A percentile compares a stretch with the other conserved stretches of the same genome.
phyloP scores from a whole-genome alignment of 768 basidiomycete genomes.

The Basidioascus undulatus region DNA sequence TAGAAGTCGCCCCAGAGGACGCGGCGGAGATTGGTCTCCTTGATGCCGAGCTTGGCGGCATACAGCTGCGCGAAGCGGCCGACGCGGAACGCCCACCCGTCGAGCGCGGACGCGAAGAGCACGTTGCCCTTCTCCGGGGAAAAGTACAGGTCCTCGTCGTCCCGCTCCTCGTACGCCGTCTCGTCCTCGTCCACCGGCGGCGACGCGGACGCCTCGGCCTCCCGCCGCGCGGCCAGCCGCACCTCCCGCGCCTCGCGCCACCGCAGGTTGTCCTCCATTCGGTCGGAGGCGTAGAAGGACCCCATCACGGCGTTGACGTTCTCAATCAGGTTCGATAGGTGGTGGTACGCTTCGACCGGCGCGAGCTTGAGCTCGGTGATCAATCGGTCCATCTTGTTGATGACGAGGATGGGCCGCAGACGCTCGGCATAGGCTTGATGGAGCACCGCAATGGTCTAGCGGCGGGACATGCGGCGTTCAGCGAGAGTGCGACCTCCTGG shows the following conservation, averaged over 20 bases:
- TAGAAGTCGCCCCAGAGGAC: constrained; percentile 97
- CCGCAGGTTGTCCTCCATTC: constrained; percentile 87
- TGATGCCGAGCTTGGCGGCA: constrained; percentile 67
- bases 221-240: constrained; percentile 34
- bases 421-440: constrained; percentile 83
- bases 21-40: constrained; percentile 56
- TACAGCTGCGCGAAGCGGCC: constrained; percentile 84
- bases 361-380: constrained; percentile 79
- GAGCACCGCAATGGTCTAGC: constrained; percentile 77
- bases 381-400: constrained; percentile 88
- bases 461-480: constrained; percentile 1
- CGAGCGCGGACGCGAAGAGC: constrained; percentile 80
- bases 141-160: constrained; percentile 94
- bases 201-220: too few relatives aligned
- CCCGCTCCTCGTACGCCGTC: constrained; percentile 76
- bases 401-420: constrained; percentile 70
- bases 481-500: background rate
- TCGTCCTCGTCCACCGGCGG: constrained; percentile 22
- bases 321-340: constrained; percentile 76
- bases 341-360: constrained; percentile 79
- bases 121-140: constrained; percentile 89
- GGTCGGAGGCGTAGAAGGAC: constrained; percentile 72
- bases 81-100: constrained; percentile 92
- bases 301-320: constrained; percentile 98
- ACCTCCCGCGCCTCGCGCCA: constrained; percentile 84